A percentile compares a stretch with the other conserved stretches of the same genome.
These are phyloP conservation scores for Podosphaera aphanis DNA, from an alignment of 2,329 filamentous ascomycete genomes.

Conservation along the genomic window DNA sequence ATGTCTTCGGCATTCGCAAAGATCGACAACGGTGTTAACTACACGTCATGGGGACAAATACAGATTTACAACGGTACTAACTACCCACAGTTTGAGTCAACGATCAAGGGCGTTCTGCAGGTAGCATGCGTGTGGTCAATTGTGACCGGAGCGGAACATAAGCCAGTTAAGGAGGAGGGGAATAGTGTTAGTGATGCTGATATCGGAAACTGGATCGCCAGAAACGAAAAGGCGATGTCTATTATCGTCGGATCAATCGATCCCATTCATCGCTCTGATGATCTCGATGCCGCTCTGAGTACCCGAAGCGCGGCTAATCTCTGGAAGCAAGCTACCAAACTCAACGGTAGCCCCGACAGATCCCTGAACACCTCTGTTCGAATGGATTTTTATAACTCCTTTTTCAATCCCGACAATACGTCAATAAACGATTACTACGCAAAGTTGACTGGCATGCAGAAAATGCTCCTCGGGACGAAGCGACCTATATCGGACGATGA, in stretches of 20 bases:
- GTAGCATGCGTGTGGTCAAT: background rate
- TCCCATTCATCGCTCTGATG: background rate
- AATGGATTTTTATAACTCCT: background rate
- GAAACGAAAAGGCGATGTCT: background rate
- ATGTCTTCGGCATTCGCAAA: background rate
- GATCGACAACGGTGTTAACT: background rate
- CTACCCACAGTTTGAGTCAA: background rate
- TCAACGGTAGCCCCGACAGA: background rate
- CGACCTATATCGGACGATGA: too few species aligned
- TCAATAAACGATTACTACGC: background rate
- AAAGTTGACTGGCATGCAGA: background rate
- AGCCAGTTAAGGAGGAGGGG: background rate
- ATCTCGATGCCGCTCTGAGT: background rate
- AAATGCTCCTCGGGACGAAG: background rate
- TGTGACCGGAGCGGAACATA: background rate
- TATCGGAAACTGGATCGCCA: background rate
- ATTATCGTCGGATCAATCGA: background rate
- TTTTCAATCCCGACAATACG: background rate
- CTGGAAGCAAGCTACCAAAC: background rate
- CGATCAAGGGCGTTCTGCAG: background rate
- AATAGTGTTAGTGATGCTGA: background rate
- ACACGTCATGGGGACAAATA: background rate
- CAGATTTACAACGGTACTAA: background rate
- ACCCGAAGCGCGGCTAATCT: background rate
- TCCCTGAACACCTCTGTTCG: background rate